Evolutionary conservation across 2,329 filamentous ascomycete genomes (phyloP), one percentile per base, ranked within the genome.

Genomic region (Phyllosticta ampelicida): DNA sequence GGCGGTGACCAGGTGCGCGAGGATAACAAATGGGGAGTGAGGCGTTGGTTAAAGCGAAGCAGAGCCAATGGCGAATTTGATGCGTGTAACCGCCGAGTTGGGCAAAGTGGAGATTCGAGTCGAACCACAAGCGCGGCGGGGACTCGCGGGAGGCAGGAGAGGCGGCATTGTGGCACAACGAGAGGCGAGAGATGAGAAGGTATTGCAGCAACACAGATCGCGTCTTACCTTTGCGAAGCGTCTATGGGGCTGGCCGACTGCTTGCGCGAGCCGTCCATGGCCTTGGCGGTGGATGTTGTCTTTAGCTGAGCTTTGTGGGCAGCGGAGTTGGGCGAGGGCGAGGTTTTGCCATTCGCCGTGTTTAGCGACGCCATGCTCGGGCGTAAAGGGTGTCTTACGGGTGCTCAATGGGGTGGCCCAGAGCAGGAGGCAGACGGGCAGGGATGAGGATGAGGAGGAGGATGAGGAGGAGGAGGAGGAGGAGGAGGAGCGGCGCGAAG

Each of bases 241-340:
- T 82, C 79, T 51, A 77, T 73, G 61, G 80, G 80, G 68, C 78
- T 82, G 60, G 73, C 77, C 63, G 78, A 73, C 66, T 80, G 80
- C 70, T 80, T 80, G 69, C 80, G 78, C 68, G 74, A 72, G 61
- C 71, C 73, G 68, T 82, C 79, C 61, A 77, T 71, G 60, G 71
- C 73, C 70, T 80, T 82, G 61, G 72, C 74, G 63, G 70, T 72
- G 61, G 75, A 70, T 67, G 68, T 77, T 65, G 77, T 74, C 68
- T 80, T 80, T 67, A 79, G 68, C 61, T 78, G 75, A 62, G 75
- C 69, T 61, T 75, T 70, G 61, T 66, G 67, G 63, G 67, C 68
- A 62, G 67, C 63, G 59, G 72, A 61, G 62, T 71, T 72, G 53
- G 72, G 64, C 61, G 74, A 65, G 55, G 73, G 61, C 59, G 71